Evolutionary conservation across 345 rosid genomes (phyloP).

Genomic region (Heritiera fomes): DNA sequence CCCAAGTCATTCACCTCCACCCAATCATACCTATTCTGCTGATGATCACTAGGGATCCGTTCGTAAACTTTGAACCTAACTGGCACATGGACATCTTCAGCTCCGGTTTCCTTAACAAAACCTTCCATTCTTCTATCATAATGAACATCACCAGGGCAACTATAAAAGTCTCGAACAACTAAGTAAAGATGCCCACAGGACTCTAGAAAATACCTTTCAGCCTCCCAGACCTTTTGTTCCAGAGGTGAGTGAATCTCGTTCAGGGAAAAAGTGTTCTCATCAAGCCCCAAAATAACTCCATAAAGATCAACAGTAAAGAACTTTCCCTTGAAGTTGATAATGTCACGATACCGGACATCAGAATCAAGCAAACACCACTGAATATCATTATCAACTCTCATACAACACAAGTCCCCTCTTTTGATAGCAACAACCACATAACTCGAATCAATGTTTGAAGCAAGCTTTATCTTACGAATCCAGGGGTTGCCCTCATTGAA

Average conservation of each 20-base stretch:
- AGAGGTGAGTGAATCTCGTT: neutral
- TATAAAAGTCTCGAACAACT: slow-evolving; percentile 16
- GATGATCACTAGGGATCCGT: neutral
- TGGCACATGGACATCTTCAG: neutral
- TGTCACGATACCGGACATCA: slow-evolving; percentile 5
- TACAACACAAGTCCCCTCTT: neutral
- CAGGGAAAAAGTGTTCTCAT: neutral
- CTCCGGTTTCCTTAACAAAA: neutral
- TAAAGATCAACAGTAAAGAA: slow-evolving; percentile 15
- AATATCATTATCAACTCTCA: neutral
- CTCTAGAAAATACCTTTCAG: slow-evolving; percentile 10
- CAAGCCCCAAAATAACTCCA: neutral
- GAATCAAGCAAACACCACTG: slow-evolving; percentile 11
- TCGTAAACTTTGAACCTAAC: slow-evolving; percentile 2
- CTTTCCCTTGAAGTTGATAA: neutral
- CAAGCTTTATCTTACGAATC: slow-evolving; percentile 10
- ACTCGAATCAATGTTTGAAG: neutral
- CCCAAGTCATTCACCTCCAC: slow-evolving; percentile 9
- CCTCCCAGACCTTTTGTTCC: neutral
- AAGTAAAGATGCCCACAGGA: slow-evolving; percentile 16
- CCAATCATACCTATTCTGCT: neutral
- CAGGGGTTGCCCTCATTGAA: neutral
- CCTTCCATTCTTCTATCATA: neutral
- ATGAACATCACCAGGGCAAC: neutral
- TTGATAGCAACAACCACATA: neutral